A percentile compares a stretch with the other conserved stretches of the same genome.
Conservation (phyloP, 768 basidiomycete species). For the Paxillus ammoniavirescens region DNA sequence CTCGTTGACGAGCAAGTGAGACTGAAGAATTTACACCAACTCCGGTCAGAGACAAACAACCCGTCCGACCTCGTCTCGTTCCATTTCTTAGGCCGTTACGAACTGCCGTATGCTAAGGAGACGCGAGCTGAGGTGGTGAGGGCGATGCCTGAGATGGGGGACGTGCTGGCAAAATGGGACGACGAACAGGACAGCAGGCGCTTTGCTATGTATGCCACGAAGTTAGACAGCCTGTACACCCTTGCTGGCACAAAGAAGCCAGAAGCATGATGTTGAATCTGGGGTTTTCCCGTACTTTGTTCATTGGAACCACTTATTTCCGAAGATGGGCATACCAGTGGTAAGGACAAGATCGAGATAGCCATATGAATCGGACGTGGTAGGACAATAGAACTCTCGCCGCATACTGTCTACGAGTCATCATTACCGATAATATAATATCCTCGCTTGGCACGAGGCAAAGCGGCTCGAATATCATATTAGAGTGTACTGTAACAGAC, state of each 20-base stretch:
- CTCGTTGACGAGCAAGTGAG: constrained; percentile 39
- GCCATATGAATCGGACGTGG: too few species aligned
- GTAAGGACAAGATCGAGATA: too few species aligned
- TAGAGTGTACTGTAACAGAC: neutral
- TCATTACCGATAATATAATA: too few species aligned
- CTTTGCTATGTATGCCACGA: constrained; percentile 26
- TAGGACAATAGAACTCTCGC: too few species aligned
- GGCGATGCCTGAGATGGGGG: constrained; percentile 14
- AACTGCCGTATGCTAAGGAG: constrained; percentile 22
- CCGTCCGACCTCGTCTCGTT: constrained; percentile 27
- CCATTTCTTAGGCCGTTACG: constrained; percentile 20
- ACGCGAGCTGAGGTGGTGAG: constrained; percentile 13
- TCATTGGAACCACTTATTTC: too few species aligned
- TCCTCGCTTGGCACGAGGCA: too few species aligned
- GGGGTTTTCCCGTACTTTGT: too few species aligned
- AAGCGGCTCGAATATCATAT: neutral
- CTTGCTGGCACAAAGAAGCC: constrained; percentile 6
- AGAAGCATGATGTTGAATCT: neutral
- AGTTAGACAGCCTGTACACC: constrained; percentile 26
- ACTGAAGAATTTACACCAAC: constrained; percentile 23
- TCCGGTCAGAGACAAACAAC: constrained; percentile 19
- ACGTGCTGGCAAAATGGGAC: constrained; percentile 24
- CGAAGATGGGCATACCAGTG: too few species aligned
- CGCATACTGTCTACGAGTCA: too few species aligned
- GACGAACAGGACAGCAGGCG: constrained; percentile 25